Evolutionary conservation across 495 filamentous ascomycete species (phyloP), one percentile per base, ranked within the genome.

Genomic region (Talaromyces borbonicus): DNA sequence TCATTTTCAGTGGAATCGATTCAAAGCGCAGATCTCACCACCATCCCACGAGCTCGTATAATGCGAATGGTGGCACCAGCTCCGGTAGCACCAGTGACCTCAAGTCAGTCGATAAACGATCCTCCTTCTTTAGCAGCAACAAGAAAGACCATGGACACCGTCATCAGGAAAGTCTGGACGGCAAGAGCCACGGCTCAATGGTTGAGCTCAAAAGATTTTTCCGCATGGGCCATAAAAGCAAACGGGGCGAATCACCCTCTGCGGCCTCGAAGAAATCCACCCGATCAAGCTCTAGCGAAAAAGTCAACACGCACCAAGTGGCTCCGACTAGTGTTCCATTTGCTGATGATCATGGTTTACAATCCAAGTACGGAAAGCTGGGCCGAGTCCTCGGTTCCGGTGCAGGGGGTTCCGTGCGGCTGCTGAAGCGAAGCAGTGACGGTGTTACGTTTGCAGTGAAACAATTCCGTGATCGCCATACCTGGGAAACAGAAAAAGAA

Each of bases 401-500:
- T 8, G 92, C 92, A 38, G 92, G 92, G 11, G 92, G 92, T 14
- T 97, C 93, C 0, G 93, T 99, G 11, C 81, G 90, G 46, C 68
- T 99, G 24, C 84, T 99, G 80, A 95, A 90, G 69, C 76, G 93
- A 45, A 85, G 79, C 48, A 88, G 82, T 46, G 93, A 97, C 52
- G 82, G 84, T 8, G 81, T 84, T 8, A 94, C 92, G 3, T 97
- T 99, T 66, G 92, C 92, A 2, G 93, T 96, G 23, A 99, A 99
- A 61, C 89, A 99, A 56, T 97, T 99, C 58, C 75, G 92, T 25
- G 81, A 90, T 42, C 80, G 90, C 26, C 90, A 99, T 67, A 79
- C 84, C 4, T 96, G 95, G 65, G 92, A 99, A 61, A 85, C 83
- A 3, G 79, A 92, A 65, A 84, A 84, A 50, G 93, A 97, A 50